Conservation (phyloP, 2,329 filamentous ascomycete species). For the Claviceps paspali region DNA sequence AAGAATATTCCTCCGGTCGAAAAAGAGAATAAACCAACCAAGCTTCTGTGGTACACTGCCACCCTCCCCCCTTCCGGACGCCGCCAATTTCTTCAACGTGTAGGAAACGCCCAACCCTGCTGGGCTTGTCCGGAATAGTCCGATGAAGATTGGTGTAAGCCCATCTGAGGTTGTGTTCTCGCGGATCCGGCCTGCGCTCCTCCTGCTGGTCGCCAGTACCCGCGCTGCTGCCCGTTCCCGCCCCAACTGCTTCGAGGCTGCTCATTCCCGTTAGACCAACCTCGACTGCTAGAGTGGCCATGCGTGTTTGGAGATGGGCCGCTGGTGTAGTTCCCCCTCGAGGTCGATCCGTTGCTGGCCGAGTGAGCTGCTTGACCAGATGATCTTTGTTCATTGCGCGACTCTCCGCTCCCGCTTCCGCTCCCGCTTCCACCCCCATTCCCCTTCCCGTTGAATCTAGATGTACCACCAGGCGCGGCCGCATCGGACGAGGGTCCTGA, state of each 20-base stretch:
- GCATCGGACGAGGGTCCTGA: constrained; percentile 2
- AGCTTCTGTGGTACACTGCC: no score
- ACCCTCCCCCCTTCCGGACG: no score
- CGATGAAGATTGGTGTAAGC: not conserved
- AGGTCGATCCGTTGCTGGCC: not conserved
- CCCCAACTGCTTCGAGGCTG: constrained; percentile 10
- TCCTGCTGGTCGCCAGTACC: constrained; percentile 3
- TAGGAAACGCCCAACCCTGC: not conserved
- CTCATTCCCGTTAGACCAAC: constrained; percentile 3
- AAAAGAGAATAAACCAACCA: no score
- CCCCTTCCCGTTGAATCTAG: not conserved
- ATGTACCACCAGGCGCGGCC: not conserved
- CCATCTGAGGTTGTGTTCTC: not conserved
- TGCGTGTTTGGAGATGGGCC: not conserved
- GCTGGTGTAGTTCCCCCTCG: constrained; percentile 3
- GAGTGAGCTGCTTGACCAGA: not conserved
- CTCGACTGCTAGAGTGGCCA: not conserved
- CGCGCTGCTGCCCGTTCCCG: constrained; percentile 1
- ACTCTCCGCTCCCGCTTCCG: not conserved
- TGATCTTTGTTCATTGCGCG: not conserved
- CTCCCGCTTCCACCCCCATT: not conserved
- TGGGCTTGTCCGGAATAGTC: not conserved
- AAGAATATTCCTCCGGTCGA: no score
- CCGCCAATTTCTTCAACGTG: no score
- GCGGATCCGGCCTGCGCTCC: not conserved